These are phyloP conservation scores for Penicillium polonicum DNA, from an alignment of 2,329 filamentous ascomycete species.

Conservation along the genomic window DNA sequence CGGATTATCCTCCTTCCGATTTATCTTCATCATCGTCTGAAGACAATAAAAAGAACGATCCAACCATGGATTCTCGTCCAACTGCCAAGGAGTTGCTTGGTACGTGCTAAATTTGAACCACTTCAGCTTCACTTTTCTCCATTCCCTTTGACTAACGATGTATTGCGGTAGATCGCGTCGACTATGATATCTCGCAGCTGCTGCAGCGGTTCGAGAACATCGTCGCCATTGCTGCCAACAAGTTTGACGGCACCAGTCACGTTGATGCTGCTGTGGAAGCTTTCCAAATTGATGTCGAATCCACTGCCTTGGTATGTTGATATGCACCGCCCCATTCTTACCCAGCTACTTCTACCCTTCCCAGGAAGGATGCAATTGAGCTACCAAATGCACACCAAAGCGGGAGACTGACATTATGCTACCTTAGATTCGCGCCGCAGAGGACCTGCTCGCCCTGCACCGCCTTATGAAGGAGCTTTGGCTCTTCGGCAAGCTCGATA, in stretches of 20 bases:
- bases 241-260: constrained; percentile 44
- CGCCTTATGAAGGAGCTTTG: constrained; percentile 65
- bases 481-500: constrained; percentile 65
- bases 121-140: background rate
- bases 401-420: background rate
- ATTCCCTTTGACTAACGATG: background rate
- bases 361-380: background rate
- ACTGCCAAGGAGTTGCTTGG: constrained; percentile 31
- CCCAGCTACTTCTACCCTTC: too few relatives aligned
- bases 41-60: background rate
- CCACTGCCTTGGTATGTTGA: constrained; percentile 54
- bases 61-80: constrained; percentile 36
- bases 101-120: constrained; percentile 15
- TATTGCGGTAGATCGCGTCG: constrained; percentile 42
- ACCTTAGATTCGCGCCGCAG: constrained; percentile 57
- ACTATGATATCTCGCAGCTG: constrained; percentile 45
- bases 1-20: background rate
- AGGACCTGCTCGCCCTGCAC: constrained; percentile 61
- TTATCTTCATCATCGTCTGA: background rate
- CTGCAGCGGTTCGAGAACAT: constrained; percentile 58
- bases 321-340: too few relatives aligned
- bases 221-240: constrained; percentile 52
- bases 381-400: background rate
- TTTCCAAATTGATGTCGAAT: constrained; percentile 60
- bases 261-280: constrained; percentile 57